Base-by-base conservation (phyloP, 2,329 filamentous ascomycete genomes). In the Volutella citrinella region DNA sequence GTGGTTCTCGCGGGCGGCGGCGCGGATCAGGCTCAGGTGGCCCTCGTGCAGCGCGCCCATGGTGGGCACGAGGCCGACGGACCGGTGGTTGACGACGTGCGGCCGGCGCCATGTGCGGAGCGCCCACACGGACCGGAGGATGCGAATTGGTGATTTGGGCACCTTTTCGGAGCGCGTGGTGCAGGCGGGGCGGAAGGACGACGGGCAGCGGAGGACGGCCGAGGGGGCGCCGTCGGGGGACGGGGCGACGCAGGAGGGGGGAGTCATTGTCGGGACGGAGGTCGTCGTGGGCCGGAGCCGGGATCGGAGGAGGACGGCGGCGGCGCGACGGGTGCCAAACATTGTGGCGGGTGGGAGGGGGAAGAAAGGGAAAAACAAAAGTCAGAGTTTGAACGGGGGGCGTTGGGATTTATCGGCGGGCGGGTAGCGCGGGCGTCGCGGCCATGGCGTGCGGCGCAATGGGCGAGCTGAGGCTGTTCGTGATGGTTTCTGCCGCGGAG, bases 31-130 rank as follows among this genome's bases (percentile, higher is more conserved):
- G 5, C 86, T 85, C 32, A 95, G 65, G 64, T 98, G 93, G 24
- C 93, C 93, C 35, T 81, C 77, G 63, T 98, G 93, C n/a, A 98
- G 75, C 30, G 93, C 93, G 43, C 93, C 93, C 93, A 98, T 97
- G 19, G 93, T 98, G 3, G 93, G 93, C 21, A 98, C 89, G 18
- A 98, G 79, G 39, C 85, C 88, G 38, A 98, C 81, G 27, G 81
- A 82, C 37, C 83, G 78, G 50, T 83, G 76, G 53, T 80, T 72
- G 40, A 80, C 64, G 21, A 80, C 65, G 40, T 89, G 78, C 24
- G 80, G 74, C 15, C 69, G 73, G 21, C 88, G 80, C 70, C 83
- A 84, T 50, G 72, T 63, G 23, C 87, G 85, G 32, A 95, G 69
- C 10, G 78, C 70, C 11, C 80, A 67, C 39, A 93, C 80, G 60